Percentiles rank a stretch among this genome's conserved stretches.
Evolutionary conservation across 768 basidiomycete species (phyloP).

Genomic region (Phlebiopsis flavidoalba): DNA sequence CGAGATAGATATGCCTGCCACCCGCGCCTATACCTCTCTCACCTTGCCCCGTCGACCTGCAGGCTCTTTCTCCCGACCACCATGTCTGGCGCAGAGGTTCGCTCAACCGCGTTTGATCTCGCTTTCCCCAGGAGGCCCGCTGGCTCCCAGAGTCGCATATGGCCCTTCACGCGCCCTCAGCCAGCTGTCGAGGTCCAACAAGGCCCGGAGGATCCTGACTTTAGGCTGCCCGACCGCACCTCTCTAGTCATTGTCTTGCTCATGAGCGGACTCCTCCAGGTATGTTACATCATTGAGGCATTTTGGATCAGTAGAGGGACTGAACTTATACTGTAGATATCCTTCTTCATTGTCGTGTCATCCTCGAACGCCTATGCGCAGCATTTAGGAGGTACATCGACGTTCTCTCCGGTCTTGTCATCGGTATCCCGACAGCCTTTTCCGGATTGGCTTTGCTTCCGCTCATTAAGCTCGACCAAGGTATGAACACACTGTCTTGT

Average conservation of each 20-base stretch:
- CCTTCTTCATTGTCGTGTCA: slow-evolving; percentile 67
- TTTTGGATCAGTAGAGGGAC: not conserved
- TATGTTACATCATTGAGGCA: slow-evolving; percentile 16
- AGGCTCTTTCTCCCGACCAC: not conserved
- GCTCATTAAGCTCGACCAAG: slow-evolving; percentile 50
- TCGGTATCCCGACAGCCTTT: slow-evolving; percentile 63
- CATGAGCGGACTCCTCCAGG: slow-evolving; percentile 43
- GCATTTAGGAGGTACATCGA: slow-evolving; percentile 59
- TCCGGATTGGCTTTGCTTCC: slow-evolving; percentile 56
- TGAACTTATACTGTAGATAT: slow-evolving; percentile 35
- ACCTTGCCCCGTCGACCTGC: no score
- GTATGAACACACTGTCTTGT: slow-evolving; percentile 25
- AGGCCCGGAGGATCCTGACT: slow-evolving; percentile 27
- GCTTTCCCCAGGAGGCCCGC: not conserved
- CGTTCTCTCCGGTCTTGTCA: slow-evolving; percentile 64
- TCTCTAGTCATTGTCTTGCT: slow-evolving; percentile 42
- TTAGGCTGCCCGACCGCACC: slow-evolving; percentile 42
- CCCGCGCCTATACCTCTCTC: no score
- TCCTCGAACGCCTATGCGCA: slow-evolving; percentile 61
- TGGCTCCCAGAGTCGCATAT: not conserved
- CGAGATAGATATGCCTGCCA: not conserved
- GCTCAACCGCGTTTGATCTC: slow-evolving; percentile 5
- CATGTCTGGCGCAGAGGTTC: slow-evolving; percentile 1
- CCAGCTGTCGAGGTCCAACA: not conserved
- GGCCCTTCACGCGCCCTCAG: not conserved